Base-by-base conservation (phyloP, 805 yeast species). In the Ogataea methanolica region DNA sequence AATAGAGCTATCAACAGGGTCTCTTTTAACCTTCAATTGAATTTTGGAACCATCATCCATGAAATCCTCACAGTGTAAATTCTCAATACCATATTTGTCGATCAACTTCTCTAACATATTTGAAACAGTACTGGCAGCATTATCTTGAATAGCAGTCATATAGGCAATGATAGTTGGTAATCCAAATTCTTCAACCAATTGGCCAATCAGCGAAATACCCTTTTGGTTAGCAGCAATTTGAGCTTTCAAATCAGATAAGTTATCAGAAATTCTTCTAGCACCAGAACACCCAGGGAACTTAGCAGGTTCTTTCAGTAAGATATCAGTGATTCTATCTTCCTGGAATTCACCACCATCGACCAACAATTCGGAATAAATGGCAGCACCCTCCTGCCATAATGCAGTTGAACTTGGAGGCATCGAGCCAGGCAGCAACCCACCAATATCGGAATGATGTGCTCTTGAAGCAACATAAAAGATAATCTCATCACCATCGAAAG, bases 391-490 rank as follows among this genome's bases (percentile, higher is more conserved):
- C 61, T 91, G 91, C 73, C 81, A 85, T 37, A 92, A 68, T 49
- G 82, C 82, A 58, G 83, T 88, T 2, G 97, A 88, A 60, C 85
- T 82, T 9, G 97, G 96, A 15, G 97, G 97, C 90, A 91, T 89
- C 0, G 96, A 85, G 1, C 97, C 97, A 0, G 97, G 96, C 34
- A 88, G 68, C 48, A 85, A 79, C 14, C 96, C 95, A 16, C 98
- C 97, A 60, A 92, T 91, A 66, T 91, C 98, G 6, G 97, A 91
- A 68, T 92, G 98, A 67, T 91, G 98, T 2, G 97, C 97, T 54
- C 98, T 75, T 0, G 96, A 84, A 0, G 97, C 98, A 14, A 88
- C 90, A 73, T 88, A 91, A 63, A 91, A 91, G 26, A 89, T 78
- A 34, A 88, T 75, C 45, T 71, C 65, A 6, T 72, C 76, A 39